phyloP scores from a whole-genome alignment of 371 early-diverging fungal species.

The Funneliformis caledonium region DNA sequence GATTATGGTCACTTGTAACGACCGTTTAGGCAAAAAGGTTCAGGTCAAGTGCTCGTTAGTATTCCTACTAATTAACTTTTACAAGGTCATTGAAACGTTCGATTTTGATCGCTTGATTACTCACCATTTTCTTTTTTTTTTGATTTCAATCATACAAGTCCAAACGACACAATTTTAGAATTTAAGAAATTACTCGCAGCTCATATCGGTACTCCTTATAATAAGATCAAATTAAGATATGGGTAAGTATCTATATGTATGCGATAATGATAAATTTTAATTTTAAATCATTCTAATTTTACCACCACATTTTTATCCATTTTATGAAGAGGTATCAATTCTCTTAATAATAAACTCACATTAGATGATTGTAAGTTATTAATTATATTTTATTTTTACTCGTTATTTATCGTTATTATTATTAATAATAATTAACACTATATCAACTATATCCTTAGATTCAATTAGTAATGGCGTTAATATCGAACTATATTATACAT shows the following conservation, averaged over 20 bases:
- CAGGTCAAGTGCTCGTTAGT: conserved; percentile 88
- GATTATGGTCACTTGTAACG: conserved; percentile 80
- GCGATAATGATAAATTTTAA: background rate
- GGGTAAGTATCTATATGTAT: conserved; percentile 57
- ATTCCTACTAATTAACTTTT: background rate
- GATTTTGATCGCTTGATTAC: background rate
- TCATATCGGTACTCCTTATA: conserved; percentile 90
- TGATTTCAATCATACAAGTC: conserved; percentile 52
- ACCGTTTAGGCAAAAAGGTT: conserved; percentile 93
- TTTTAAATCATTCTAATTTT: no score
- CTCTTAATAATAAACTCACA: conserved; percentile 92
- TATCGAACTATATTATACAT: conserved; percentile 81
- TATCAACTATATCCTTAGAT: conserved; percentile 51
- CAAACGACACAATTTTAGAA: conserved; percentile 88
- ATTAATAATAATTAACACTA: background rate
- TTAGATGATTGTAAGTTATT: conserved; percentile 79
- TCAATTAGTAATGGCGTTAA: conserved; percentile 94
- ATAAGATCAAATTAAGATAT: conserved; percentile 92
- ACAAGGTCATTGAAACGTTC: background rate
- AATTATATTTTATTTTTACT: conserved; percentile 9
- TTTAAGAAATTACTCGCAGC: conserved; percentile 92
- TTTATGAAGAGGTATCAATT: conserved; percentile 61
- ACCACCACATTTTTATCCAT: background rate
- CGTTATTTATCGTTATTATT: background rate
- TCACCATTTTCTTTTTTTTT: background rate